A percentile compares a stretch with the other conserved stretches of the same genome.
phyloP scores from a whole-genome alignment of 108 stramenopile genomes.

The Skeletonema tropicum region DNA sequence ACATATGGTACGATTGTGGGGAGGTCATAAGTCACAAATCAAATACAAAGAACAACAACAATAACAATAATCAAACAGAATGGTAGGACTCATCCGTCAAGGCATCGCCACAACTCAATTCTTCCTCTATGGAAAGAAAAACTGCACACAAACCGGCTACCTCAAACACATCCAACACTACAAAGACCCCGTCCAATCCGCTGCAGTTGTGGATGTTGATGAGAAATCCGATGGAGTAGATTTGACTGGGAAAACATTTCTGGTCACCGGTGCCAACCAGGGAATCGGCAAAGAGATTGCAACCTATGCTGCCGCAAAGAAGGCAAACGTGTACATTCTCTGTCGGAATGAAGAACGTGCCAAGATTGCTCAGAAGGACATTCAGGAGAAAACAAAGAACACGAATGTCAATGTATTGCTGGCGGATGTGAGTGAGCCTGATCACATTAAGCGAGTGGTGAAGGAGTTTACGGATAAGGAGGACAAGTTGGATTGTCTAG shows the following conservation, averaged over 20 bases:
- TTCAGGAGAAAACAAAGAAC: conserved; percentile 63
- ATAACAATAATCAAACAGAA: neutral
- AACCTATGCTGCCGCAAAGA: conserved; percentile 82
- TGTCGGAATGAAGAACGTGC: conserved; percentile 89
- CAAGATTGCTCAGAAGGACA: conserved; percentile 76
- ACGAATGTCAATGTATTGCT: conserved; percentile 62
- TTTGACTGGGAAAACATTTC: conserved; percentile 71
- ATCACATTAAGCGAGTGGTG: conserved; percentile 64
- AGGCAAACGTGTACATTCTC: conserved; percentile 89
- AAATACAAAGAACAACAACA: neutral
- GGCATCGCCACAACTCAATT: conserved; percentile 72
- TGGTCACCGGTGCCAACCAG: conserved; percentile 88
- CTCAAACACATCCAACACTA: conserved; percentile 66
- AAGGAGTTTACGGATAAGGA: conserved; percentile 63
- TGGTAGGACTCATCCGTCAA: conserved; percentile 36
- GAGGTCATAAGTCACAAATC: no score
- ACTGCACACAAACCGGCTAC: conserved; percentile 87
- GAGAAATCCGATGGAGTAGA: conserved; percentile 60
- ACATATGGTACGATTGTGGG: no score
- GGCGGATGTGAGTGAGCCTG: conserved; percentile 69
- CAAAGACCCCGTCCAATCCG: conserved; percentile 62
- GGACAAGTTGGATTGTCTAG: conserved; percentile 74
- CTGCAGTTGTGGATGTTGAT: conserved; percentile 45
- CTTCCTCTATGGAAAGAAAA: conserved; percentile 70
- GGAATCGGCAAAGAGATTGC: conserved; percentile 90